These are phyloP conservation scores for Lolium perenne DNA, from an alignment of 176 grass and related monocot genomes.

Conservation along the genomic window DNA sequence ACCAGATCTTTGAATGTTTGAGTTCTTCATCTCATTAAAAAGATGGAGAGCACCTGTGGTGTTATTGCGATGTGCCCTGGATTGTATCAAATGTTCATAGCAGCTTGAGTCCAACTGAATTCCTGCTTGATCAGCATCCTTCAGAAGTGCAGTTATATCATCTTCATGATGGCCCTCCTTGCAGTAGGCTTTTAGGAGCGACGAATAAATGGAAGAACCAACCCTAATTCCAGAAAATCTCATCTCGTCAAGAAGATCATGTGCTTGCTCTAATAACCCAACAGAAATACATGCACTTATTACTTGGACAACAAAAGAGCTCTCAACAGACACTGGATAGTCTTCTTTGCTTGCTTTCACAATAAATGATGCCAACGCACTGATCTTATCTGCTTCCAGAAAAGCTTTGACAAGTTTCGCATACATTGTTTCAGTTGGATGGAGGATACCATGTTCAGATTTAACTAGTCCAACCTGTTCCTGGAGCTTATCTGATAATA, in stretches of 20 bases:
- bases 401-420: slow-evolving; percentile 87
- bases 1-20: slow-evolving; percentile 57
- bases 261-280: slow-evolving; percentile 82
- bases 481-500: slow-evolving; percentile 72
- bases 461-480: slow-evolving; percentile 66
- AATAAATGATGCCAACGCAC: slow-evolving; percentile 75
- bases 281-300: slow-evolving; percentile 85
- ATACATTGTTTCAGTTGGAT: slow-evolving; percentile 93
- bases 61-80: slow-evolving; percentile 55
- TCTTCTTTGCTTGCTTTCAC: slow-evolving; percentile 86
- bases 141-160: slow-evolving; percentile 66
- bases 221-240: slow-evolving; percentile 84
- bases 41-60: slow-evolving; percentile 58
- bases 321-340: slow-evolving; percentile 62
- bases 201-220: slow-evolving; percentile 76
- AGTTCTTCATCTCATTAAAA: slow-evolving; percentile 70
- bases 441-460: slow-evolving; percentile 75
- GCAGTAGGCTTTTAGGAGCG: slow-evolving; percentile 83
- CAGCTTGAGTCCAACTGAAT: slow-evolving; percentile 75
- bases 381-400: slow-evolving; percentile 69
- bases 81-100: slow-evolving; percentile 75
- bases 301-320: slow-evolving; percentile 81
- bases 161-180: slow-evolving; percentile 64
- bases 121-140: slow-evolving; percentile 74
- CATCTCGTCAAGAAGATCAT: slow-evolving; percentile 95